A percentile compares a stretch with the other conserved stretches of the same genome.
These are phyloP conservation scores for Fomitopsis serialis DNA, from an alignment of 768 basidiomycete genomes.

Conservation along the genomic window DNA sequence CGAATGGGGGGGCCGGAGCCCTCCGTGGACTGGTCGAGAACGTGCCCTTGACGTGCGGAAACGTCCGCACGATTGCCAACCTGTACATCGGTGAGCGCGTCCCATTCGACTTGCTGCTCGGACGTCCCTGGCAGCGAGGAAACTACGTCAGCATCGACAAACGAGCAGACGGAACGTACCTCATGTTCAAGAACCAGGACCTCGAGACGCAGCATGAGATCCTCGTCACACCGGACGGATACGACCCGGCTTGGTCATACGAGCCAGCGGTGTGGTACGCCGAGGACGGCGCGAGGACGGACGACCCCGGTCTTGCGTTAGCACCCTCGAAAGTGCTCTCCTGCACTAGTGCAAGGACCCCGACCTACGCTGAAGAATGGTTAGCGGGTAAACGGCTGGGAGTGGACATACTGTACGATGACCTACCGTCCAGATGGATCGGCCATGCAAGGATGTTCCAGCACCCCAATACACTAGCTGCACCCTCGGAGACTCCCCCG, in stretches of 20 bases:
- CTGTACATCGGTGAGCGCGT: constrained; percentile 5
- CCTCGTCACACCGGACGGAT: constrained; percentile 14
- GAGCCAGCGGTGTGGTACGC: neutral
- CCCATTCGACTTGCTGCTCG: constrained; percentile 17
- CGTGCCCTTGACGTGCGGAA: constrained; percentile 7
- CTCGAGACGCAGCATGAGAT: constrained; percentile 10
- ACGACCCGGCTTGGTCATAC: neutral
- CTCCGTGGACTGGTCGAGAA: constrained; percentile 4
- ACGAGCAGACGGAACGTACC: constrained; percentile 21
- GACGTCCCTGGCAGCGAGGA: constrained; percentile 21
- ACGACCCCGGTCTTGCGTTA: too few species aligned
- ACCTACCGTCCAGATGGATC: too few species aligned
- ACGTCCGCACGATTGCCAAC: constrained; percentile 4
- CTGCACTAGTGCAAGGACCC: too few species aligned
- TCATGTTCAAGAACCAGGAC: constrained; percentile 18
- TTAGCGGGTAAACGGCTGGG: too few species aligned
- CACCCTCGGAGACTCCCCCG: too few species aligned
- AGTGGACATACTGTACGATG: too few species aligned
- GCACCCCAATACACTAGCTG: too few species aligned
- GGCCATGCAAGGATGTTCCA: too few species aligned
- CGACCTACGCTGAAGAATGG: too few species aligned
- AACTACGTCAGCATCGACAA: constrained; percentile 23
- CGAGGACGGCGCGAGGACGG: too few species aligned
- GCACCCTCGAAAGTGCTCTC: too few species aligned
- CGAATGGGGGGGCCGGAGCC: too few species aligned